Evolutionary conservation across 2,329 filamentous ascomycete species (phyloP).

Genomic region (Coniochaeta sp.): DNA sequence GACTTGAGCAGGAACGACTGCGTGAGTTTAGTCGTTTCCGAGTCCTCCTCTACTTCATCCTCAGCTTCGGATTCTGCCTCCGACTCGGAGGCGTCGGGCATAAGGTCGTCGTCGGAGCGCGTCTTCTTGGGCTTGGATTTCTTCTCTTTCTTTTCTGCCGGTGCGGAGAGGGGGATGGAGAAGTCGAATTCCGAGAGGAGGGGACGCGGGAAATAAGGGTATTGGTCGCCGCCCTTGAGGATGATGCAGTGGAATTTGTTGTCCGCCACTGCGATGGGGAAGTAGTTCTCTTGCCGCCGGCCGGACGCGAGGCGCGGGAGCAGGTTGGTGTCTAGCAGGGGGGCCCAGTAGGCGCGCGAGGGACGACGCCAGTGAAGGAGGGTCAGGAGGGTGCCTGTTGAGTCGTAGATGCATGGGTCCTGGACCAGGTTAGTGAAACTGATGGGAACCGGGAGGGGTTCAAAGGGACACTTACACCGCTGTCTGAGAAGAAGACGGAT

Average conservation of each 20-base stretch:
- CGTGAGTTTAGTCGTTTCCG: constrained; percentile 61
- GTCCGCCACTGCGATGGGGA: constrained; percentile 88
- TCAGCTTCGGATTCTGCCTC: constrained; percentile 27
- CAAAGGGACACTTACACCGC: constrained; percentile 56
- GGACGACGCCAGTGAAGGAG: constrained; percentile 85
- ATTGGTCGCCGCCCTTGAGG: constrained; percentile 86
- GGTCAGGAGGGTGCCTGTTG: constrained; percentile 78
- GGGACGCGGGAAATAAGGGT: constrained; percentile 87
- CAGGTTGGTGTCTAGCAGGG: constrained; percentile 81
- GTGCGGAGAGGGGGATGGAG: constrained; percentile 64
- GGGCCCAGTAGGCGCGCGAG: constrained; percentile 84
- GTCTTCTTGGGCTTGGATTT: too few species aligned
- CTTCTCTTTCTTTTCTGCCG: constrained; percentile 30
- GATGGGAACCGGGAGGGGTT: neutral
- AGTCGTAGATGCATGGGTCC: constrained; percentile 96
- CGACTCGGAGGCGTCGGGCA: constrained; percentile 25
- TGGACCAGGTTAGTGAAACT: constrained; percentile 21
- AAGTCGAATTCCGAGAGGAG: constrained; percentile 92
- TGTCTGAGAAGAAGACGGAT: constrained; percentile 86
- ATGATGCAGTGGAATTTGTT: constrained; percentile 98
- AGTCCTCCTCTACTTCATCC: constrained; percentile 24
- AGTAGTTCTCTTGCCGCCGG: constrained; percentile 84
- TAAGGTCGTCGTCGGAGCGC: constrained; percentile 24
- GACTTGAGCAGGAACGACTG: constrained; percentile 73
- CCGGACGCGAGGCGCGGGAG: constrained; percentile 77